Evolutionary conservation across 331 rosid genomes (phyloP).

Genomic region (Malus hybrid): DNA sequence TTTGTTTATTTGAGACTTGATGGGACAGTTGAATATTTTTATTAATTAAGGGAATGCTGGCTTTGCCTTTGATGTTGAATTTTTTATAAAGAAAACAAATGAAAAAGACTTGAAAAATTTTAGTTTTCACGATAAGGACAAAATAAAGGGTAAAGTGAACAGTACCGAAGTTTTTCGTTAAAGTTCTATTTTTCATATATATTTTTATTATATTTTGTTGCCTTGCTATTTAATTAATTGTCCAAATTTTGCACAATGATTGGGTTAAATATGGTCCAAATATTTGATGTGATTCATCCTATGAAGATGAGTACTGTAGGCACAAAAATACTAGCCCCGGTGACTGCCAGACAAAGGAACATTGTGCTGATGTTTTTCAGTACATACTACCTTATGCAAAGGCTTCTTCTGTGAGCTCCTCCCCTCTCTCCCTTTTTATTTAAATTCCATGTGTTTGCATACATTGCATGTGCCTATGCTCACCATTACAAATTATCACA

Average conservation of each 20-base stretch:
- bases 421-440: slow-evolving; percentile 11
- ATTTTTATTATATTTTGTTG: too few species aligned
- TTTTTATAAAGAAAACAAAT: too few species aligned
- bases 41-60: too few species aligned
- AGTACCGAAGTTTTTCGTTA: too few species aligned
- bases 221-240: too few species aligned
- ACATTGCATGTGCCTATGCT: neutral
- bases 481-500: neutral
- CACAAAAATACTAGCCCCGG: slow-evolving; percentile 96
- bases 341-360: slow-evolving; percentile 93
- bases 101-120: rapidly evolving
- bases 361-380: slow-evolving; percentile 94
- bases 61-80: too few species aligned
- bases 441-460: neutral
- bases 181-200: too few species aligned
- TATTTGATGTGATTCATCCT: slow-evolving; percentile 81
- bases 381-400: slow-evolving; percentile 92
- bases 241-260: too few species aligned
- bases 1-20: too few species aligned
- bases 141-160: too few species aligned
- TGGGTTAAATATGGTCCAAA: slow-evolving; percentile 54
- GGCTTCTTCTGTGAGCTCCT: slow-evolving; percentile 85
- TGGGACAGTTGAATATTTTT: too few species aligned
- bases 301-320: slow-evolving; percentile 70
- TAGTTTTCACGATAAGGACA: too few species aligned